Evolutionary conservation across 345 rosid genomes (phyloP).

Genomic region (Salix exigua): DNA sequence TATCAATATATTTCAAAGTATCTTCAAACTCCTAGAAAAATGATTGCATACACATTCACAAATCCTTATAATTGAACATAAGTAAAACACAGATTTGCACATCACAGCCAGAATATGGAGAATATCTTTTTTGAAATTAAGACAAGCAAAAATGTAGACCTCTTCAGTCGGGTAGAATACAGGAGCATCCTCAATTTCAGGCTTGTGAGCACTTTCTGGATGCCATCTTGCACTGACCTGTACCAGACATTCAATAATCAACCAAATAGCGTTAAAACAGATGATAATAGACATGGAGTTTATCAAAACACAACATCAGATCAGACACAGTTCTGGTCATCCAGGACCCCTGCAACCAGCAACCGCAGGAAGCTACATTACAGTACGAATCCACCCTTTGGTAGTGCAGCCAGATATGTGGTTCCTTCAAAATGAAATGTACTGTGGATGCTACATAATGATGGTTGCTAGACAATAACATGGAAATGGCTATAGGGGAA

Average conservation of each 20-base stretch:
- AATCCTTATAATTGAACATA: background rate
- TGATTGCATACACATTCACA: constrained; percentile 21
- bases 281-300: background rate
- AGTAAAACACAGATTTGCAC: constrained; percentile 1
- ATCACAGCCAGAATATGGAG: background rate
- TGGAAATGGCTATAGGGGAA: background rate
- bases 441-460: background rate
- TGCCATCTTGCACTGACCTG: constrained; percentile 84
- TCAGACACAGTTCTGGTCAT: background rate
- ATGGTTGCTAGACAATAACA: background rate
- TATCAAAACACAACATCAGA: constrained; percentile 8
- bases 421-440: background rate
- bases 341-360: background rate
- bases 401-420: background rate
- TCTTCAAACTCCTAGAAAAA: constrained; percentile 86
- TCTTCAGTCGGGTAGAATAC: constrained; percentile 91
- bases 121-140: background rate
- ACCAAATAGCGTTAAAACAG: constrained; percentile 17
- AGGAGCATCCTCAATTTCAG: constrained; percentile 77
- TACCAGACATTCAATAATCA: constrained; percentile 19
- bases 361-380: background rate
- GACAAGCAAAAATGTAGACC: constrained; percentile 44
- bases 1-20: constrained; percentile 76
- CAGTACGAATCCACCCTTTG: background rate
- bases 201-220: constrained; percentile 68